Evolutionary conservation across 768 basidiomycete genomes (phyloP).

Genomic region (Leccinum barrowsii): DNA sequence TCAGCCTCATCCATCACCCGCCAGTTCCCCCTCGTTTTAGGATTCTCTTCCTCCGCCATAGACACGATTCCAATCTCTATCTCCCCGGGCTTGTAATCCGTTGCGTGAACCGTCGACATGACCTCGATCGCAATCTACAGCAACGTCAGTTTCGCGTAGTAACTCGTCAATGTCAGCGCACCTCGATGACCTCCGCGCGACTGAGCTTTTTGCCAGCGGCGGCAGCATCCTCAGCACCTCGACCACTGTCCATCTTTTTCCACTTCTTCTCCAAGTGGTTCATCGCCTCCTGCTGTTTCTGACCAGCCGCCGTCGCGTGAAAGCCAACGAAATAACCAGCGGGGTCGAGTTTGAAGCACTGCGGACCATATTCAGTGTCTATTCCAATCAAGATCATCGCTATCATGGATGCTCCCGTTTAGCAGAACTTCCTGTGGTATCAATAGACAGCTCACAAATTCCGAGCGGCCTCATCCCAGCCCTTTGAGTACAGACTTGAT

Average conservation of each 20-base stretch:
- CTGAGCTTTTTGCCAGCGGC: slow-evolving; percentile 71
- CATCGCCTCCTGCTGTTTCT: slow-evolving; percentile 98
- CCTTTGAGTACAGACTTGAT: slow-evolving; percentile 97
- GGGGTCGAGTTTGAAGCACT: slow-evolving; percentile 96
- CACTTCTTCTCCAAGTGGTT: slow-evolving; percentile 98
- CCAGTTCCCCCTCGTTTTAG: slow-evolving; percentile 73
- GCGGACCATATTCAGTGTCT: slow-evolving; percentile 90
- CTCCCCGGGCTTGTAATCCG: slow-evolving; percentile 93
- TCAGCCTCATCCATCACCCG: slow-evolving; percentile 74
- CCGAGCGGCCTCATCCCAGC: slow-evolving; percentile 97
- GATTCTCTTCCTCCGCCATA: slow-evolving; percentile 63
- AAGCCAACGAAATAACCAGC: slow-evolving; percentile 99
- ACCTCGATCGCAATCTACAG: slow-evolving; percentile 87
- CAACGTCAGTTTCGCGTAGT: not conserved
- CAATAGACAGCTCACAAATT: slow-evolving; percentile 60
- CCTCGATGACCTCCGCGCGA: slow-evolving; percentile 86
- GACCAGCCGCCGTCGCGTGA: slow-evolving; percentile 93
- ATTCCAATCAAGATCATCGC: slow-evolving; percentile 96
- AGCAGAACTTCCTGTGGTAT: not conserved
- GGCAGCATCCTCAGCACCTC: slow-evolving; percentile 74
- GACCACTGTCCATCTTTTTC: slow-evolving; percentile 86
- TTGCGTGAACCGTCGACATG: slow-evolving; percentile 90
- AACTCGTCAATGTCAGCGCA: slow-evolving; percentile 32
- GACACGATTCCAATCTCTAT: slow-evolving; percentile 96
- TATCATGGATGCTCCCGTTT: slow-evolving; percentile 29